Percentiles rank a stretch among this genome's conserved stretches.
Conservation (phyloP, 352 stramenopile species). For the Pythium utonaiense region DNA sequence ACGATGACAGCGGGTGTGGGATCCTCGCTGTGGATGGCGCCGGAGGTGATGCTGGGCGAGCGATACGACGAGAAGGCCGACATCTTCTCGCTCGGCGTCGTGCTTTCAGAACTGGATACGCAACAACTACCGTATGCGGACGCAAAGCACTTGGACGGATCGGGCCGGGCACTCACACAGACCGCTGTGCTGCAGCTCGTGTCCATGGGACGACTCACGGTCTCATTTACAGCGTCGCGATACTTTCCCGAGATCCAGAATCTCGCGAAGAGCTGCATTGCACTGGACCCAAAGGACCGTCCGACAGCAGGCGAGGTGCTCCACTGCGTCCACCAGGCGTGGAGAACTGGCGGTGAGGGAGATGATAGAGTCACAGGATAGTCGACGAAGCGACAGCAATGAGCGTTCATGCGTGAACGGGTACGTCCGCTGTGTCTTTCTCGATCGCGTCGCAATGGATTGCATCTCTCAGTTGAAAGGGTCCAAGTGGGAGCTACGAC, state of each 20-base stretch:
- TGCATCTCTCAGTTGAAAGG: too few relatives aligned
- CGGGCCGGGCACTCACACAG: constrained; percentile 4
- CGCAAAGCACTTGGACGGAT: constrained; percentile 2
- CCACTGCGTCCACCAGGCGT: constrained; percentile 28
- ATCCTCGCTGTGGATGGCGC: constrained; percentile 22
- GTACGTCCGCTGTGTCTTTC: too few relatives aligned
- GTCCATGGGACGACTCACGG: constrained; percentile 24
- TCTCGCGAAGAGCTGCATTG: constrained; percentile 43
- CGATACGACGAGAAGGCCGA: constrained; percentile 24
- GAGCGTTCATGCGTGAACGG: too few relatives aligned
- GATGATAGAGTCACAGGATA: too few relatives aligned
- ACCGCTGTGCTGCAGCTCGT: constrained; percentile 10
- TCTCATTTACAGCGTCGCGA: constrained; percentile 16
- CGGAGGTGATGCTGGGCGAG: too few relatives aligned
- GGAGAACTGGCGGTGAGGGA: too few relatives aligned
- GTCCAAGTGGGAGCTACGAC: too few relatives aligned
- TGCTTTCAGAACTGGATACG: constrained; percentile 23
- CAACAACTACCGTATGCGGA: constrained; percentile 14
- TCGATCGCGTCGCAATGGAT: too few relatives aligned
- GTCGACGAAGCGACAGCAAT: too few relatives aligned
- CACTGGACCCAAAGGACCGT: constrained; percentile 35
- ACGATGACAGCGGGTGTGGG: constrained; percentile 25
- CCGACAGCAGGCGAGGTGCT: constrained; percentile 39
- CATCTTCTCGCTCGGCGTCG: constrained; percentile 22
- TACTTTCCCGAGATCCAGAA: constrained; percentile 20